These are phyloP conservation scores for Theobroma cacao DNA, from an alignment of 345 rosid species.

Conservation along the genomic window DNA sequence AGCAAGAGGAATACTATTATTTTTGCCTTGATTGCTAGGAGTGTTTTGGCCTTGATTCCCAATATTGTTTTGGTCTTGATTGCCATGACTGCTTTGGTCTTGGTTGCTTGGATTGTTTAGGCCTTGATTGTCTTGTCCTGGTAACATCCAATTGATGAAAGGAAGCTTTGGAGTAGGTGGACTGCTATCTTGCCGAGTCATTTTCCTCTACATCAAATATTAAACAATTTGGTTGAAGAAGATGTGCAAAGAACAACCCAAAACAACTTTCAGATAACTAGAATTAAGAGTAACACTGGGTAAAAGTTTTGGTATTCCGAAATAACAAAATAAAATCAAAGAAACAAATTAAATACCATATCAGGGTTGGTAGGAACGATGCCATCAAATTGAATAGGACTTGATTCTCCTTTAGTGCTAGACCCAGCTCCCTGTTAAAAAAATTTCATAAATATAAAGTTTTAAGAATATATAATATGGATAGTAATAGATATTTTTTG, in stretches of 20 bases:
- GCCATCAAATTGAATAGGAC: background rate
- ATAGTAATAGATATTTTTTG: background rate
- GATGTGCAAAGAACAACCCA: background rate
- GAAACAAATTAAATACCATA: background rate
- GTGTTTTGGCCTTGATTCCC: too few relatives aligned
- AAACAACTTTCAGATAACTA: background rate
- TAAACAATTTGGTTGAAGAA: background rate
- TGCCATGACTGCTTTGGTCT: too few relatives aligned
- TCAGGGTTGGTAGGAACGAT: background rate
- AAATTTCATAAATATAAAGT: too few relatives aligned
- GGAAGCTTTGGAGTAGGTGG: background rate
- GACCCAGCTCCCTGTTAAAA: background rate
- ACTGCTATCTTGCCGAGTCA: background rate
- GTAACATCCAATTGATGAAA: background rate
- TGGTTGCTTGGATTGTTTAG: too few relatives aligned
- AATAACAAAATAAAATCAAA: too few relatives aligned
- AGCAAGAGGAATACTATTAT: background rate
- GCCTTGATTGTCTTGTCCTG: background rate
- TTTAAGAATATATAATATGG: too few relatives aligned
- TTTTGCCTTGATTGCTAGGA: too few relatives aligned
- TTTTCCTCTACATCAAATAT: background rate
- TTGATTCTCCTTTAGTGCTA: background rate
- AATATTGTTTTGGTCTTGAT: too few relatives aligned
- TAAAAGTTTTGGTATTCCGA: too few relatives aligned
- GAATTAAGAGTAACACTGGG: too few relatives aligned